Conservation (phyloP, 345 rosid species). For the Isatis tinctoria region DNA sequence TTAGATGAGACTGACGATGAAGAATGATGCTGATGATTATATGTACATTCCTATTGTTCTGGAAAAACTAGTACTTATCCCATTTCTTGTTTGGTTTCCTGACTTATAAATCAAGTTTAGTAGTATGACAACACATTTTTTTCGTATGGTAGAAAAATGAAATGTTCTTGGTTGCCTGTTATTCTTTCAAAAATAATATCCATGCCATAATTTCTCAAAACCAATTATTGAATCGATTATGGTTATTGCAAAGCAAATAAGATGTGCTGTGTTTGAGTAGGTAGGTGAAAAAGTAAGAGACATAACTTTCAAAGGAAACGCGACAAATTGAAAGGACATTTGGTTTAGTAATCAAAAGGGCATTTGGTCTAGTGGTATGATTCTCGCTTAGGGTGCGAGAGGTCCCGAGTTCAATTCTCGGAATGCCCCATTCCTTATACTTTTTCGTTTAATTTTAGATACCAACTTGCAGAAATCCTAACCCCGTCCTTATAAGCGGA, state of each 20-base stretch:
- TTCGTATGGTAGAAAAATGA: background rate
- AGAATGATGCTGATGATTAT: background rate
- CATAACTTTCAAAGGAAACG: background rate
- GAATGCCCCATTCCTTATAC: constrained; percentile 33
- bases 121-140: background rate
- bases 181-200: background rate
- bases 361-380: constrained; percentile 91
- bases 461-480: background rate
- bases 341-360: constrained; percentile 35
- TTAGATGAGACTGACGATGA: constrained; percentile 34
- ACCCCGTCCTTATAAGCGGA: too few species aligned
- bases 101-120: background rate
- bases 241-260: background rate
- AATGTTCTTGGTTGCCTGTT: background rate
- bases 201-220: background rate
- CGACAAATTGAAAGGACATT: too few species aligned
- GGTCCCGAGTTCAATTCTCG: constrained; percentile 84
- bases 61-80: background rate
- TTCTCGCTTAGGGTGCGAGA: constrained; percentile 92
- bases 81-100: background rate
- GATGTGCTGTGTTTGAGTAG: background rate
- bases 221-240: background rate
- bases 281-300: background rate
- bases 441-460: background rate
- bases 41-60: background rate